phyloP scores from a whole-genome alignment of 2,329 filamentous ascomycete species.

The Hypoxylon sp. region DNA sequence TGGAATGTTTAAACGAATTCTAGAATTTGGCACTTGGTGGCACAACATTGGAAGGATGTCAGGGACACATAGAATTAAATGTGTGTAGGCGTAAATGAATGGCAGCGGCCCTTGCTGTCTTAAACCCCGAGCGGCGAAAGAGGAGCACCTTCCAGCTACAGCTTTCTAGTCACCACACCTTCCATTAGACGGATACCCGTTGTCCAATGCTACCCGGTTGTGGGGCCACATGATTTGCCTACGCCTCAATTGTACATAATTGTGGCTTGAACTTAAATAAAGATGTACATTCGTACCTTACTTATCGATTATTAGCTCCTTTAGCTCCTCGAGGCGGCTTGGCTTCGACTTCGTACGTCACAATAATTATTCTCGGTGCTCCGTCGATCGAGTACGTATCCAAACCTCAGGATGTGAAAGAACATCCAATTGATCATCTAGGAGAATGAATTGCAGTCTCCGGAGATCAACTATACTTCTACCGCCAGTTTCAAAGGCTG shows the following conservation, averaged over 20 bases:
- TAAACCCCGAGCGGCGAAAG: conserved; percentile 45
- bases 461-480: conserved; percentile 42
- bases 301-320: conserved; percentile 33
- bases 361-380: conserved; percentile 9
- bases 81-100: conserved; percentile 23
- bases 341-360: conserved; percentile 32
- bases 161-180: no score
- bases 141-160: conserved; percentile 26
- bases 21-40: conserved; percentile 34
- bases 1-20: conserved; percentile 18
- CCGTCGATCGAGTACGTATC: conserved; percentile 17
- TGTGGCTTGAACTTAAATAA: conserved; percentile 40
- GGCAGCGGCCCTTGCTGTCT: conserved; percentile 30
- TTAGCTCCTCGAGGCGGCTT: background rate
- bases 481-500: conserved; percentile 32
- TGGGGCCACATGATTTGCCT: conserved; percentile 40
- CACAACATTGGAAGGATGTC: conserved; percentile 36
- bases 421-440: conserved; percentile 36
- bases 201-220: conserved; percentile 29
- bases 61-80: conserved; percentile 36
- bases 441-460: conserved; percentile 52
- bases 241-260: conserved; percentile 27
- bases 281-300: conserved; percentile 29
- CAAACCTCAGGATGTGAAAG: conserved; percentile 48
- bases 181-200: conserved; percentile 26